phyloP scores from a whole-genome alignment of 1,284 basidiomycete genomes.

The Ceratobasidium theobromae region DNA sequence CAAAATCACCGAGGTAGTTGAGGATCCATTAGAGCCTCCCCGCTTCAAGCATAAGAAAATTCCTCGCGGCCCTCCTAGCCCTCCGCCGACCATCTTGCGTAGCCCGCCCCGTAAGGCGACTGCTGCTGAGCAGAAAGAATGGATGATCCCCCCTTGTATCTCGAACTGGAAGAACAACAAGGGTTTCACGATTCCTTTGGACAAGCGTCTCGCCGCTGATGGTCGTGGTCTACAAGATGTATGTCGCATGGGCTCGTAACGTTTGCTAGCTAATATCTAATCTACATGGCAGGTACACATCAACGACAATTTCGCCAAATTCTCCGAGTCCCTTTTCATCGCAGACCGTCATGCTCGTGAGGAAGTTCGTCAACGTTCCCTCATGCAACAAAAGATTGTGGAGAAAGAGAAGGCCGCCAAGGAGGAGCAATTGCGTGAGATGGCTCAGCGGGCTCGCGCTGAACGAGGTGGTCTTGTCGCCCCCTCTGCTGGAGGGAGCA shows the following conservation, averaged over 20 bases:
- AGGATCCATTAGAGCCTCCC: conserved; percentile 96
- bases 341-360: conserved; percentile 98
- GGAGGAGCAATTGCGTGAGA: conserved; percentile 91
- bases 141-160: conserved; percentile 99
- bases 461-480: conserved; percentile 79
- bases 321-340: conserved; percentile 93
- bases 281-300: conserved; percentile 73
- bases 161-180: conserved; percentile 99
- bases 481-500: conserved; percentile 36
- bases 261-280: neutral
- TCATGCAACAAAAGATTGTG: conserved; percentile 98
- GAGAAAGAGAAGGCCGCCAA: conserved; percentile 97
- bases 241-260: conserved; percentile 43
- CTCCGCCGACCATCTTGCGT: conserved; percentile 94
- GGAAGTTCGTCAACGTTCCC: conserved; percentile 91
- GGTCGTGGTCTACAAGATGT: conserved; percentile 97
- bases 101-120: conserved; percentile 96
- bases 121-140: conserved; percentile 97
- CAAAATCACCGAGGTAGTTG: conserved; percentile 96
- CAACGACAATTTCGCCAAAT: conserved; percentile 99
- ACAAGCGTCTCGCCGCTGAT: conserved; percentile 97
- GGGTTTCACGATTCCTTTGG: conserved; percentile 98
- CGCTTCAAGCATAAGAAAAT: conserved; percentile 99
- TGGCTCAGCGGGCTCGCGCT: conserved; percentile 94
- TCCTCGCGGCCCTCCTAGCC: conserved; percentile 90